Conservation (phyloP, 495 filamentous ascomycete genomes). For the Tricharina praecox region DNA sequence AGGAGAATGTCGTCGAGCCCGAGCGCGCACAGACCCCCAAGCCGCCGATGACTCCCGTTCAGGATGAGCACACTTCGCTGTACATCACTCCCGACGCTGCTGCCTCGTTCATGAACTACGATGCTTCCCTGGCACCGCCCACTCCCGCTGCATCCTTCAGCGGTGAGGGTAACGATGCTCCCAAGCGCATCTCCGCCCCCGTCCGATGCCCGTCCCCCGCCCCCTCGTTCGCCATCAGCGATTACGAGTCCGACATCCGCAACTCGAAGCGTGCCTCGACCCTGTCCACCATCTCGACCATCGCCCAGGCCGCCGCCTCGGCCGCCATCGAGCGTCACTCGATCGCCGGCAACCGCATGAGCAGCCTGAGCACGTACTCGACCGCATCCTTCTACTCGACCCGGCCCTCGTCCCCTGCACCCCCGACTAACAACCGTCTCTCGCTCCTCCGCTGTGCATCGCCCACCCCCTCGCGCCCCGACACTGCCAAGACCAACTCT, state of each 20-base stretch:
- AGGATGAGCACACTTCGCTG: background rate
- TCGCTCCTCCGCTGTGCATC: background rate
- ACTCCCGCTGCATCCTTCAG: background rate
- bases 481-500: background rate
- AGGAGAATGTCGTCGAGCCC: background rate
- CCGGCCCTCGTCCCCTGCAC: constrained; percentile 1
- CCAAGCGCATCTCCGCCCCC: background rate
- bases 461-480: background rate
- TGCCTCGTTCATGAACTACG: constrained; percentile 1
- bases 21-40: background rate
- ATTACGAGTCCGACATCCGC: background rate
- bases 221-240: background rate
- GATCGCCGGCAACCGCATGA: constrained; percentile 3
- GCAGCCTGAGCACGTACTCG: background rate
- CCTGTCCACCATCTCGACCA: constrained; percentile 7
- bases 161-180: background rate
- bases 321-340: constrained; percentile 7
- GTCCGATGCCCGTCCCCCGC: background rate
- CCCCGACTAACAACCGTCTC: constrained; percentile 1
- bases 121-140: background rate
- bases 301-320: background rate
- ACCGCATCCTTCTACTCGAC: background rate
- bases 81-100: background rate
- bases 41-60: background rate
- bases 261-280: background rate